Percentiles rank a stretch among this genome's conserved stretches.
phyloP scores from a whole-genome alignment of 345 rosid species.

The Camelina neglecta region DNA sequence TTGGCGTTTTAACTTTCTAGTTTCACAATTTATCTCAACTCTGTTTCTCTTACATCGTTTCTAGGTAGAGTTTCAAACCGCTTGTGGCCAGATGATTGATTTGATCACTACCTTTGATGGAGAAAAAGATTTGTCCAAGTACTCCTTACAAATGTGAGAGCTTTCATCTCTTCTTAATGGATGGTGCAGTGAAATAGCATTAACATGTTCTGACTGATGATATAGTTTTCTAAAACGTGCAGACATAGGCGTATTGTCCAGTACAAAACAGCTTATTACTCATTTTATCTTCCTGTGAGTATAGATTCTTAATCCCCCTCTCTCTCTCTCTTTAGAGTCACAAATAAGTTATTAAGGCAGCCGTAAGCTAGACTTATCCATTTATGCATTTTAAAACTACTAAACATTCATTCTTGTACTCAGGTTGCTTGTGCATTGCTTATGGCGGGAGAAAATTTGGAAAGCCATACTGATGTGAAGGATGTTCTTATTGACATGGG shows the following conservation, averaged over 20 bases:
- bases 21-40: background rate
- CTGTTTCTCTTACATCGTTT: background rate
- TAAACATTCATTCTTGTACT: background rate
- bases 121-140: constrained; percentile 72
- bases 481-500: constrained; percentile 75
- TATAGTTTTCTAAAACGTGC: constrained; percentile 40
- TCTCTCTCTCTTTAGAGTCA: background rate
- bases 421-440: constrained; percentile 91
- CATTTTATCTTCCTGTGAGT: constrained; percentile 89
- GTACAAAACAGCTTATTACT: constrained; percentile 81
- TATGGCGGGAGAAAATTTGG: constrained; percentile 76
- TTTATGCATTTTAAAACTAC: background rate
- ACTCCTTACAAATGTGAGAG: constrained; percentile 48
- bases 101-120: constrained; percentile 72
- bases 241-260: constrained; percentile 81
- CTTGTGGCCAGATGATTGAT: constrained; percentile 88
- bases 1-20: background rate
- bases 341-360: background rate
- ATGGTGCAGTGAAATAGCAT: background rate
- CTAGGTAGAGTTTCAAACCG: constrained; percentile 82
- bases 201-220: constrained; percentile 15
- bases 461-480: constrained; percentile 64
- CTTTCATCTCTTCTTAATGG: background rate
- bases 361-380: too few species aligned
- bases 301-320: background rate